Evolutionary conservation across 1,139 yeast genomes (phyloP).

Genomic region (Saccharomyces hybrid): DNA sequence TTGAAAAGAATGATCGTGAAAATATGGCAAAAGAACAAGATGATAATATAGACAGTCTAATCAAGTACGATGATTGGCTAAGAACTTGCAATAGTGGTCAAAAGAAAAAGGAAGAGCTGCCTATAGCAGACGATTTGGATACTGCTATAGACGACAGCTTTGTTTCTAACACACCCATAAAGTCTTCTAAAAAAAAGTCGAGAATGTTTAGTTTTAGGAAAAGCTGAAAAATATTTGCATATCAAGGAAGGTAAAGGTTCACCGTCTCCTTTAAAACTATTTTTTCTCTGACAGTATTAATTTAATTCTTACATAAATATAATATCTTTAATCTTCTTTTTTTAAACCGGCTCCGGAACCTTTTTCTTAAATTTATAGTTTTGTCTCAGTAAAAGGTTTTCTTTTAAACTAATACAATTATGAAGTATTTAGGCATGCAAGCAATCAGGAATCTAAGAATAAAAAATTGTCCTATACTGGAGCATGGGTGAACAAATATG

Average conservation of each 20-base stretch:
- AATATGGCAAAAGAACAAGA: constrained; percentile 7
- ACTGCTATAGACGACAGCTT: neutral
- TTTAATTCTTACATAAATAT: neutral
- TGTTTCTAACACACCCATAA: neutral
- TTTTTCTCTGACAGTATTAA: neutral
- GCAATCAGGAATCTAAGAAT: neutral
- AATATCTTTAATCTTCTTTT: neutral
- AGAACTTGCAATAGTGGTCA: constrained; percentile 4
- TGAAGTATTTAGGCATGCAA: neutral
- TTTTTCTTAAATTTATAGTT: neutral
- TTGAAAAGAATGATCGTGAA: neutral
- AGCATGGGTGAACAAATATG: constrained; percentile 58
- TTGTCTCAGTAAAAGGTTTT: neutral
- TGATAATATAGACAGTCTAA: constrained; percentile 20
- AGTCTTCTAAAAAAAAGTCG: constrained; percentile 10
- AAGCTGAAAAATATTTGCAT: neutral
- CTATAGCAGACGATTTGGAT: neutral
- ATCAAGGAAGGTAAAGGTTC: neutral
- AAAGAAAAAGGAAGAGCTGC: constrained; percentile 2
- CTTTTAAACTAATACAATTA: too few species aligned
- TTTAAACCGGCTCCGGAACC: too few species aligned
- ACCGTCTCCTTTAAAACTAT: neutral
- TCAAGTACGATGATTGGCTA: constrained; percentile 21
- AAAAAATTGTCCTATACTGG: constrained; percentile 9
- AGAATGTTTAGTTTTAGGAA: constrained; percentile 19